Conservation (phyloP, 2,329 filamentous ascomycete genomes). For the Aureobasidium pullulans region DNA sequence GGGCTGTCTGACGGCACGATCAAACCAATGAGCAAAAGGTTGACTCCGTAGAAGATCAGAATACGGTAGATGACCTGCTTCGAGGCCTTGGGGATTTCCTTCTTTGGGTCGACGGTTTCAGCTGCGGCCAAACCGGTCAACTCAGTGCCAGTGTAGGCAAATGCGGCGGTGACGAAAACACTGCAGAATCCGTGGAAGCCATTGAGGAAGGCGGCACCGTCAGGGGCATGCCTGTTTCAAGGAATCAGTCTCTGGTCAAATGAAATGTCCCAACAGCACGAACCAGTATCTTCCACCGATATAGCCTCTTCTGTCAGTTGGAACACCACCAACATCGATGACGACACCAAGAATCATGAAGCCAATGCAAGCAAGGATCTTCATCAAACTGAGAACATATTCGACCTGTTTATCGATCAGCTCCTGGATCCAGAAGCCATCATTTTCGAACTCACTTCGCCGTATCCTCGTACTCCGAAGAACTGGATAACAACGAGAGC, state of each 20-base stretch:
- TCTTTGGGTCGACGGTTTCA: conserved; percentile 40
- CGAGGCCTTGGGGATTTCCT: conserved; percentile 25
- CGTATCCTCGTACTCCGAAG: conserved; percentile 30
- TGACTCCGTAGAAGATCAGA: conserved; percentile 19
- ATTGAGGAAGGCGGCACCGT: conserved; percentile 36
- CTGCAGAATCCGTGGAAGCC: conserved; percentile 58
- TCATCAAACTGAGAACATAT: conserved; percentile 29
- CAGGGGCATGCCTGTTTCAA: conserved; percentile 8
- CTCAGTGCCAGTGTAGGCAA: conserved; percentile 56
- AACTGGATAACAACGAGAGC: conserved; percentile 27
- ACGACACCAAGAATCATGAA: conserved; percentile 60
- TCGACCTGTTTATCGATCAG: conserved; percentile 20
- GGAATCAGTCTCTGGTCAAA: neutral
- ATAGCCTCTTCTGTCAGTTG: conserved; percentile 49
- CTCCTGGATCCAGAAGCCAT: neutral
- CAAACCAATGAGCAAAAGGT: conserved; percentile 19
- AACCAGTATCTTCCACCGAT: conserved; percentile 50
- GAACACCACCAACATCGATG: conserved; percentile 53
- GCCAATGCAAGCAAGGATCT: conserved; percentile 44
- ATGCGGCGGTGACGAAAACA: conserved; percentile 57
- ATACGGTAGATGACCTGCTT: conserved; percentile 21
- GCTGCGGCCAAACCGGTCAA: conserved; percentile 43
- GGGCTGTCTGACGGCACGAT: conserved; percentile 18
- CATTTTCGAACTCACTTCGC: conserved; percentile 28
- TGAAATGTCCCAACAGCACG: conserved; percentile 42